These are phyloP conservation scores for Sinapis alba DNA, from an alignment of 441 rosid species.

Conservation along the genomic window DNA sequence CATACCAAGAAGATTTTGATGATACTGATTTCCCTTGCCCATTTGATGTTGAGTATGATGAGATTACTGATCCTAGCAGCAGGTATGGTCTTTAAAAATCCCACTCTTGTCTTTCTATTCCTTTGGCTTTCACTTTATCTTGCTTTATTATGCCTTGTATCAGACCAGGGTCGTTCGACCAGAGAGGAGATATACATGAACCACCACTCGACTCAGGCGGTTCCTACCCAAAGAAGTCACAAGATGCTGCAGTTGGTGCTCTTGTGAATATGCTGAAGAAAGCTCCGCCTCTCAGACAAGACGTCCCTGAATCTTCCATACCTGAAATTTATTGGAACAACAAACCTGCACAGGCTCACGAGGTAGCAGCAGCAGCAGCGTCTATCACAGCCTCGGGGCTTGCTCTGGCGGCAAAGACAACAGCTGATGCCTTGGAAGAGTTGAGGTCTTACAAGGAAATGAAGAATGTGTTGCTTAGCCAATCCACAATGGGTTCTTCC, in stretches of 20 bases:
- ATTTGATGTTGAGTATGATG: constrained; percentile 81
- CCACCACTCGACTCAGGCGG: constrained; percentile 56
- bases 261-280: constrained; percentile 83
- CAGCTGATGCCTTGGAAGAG: constrained; percentile 93
- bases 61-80: constrained; percentile 58
- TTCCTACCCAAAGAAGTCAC: constrained; percentile 57
- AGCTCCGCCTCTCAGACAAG: constrained; percentile 85
- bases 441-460: constrained; percentile 68
- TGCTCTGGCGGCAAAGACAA: constrained; percentile 56
- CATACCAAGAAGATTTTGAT: constrained; percentile 75
- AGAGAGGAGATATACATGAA: constrained; percentile 49
- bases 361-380: constrained; percentile 20
- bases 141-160: constrained; percentile 4
- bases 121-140: not conserved
- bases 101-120: not conserved
- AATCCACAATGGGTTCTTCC: constrained; percentile 27
- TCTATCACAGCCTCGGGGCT: constrained; percentile 29
- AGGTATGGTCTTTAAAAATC: constrained; percentile 70
- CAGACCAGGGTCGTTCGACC: constrained; percentile 72
- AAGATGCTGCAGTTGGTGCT: constrained; percentile 90
- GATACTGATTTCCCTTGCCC: constrained; percentile 76
- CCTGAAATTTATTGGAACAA: constrained; percentile 44
- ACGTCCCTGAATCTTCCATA: constrained; percentile 40
- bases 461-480: constrained; percentile 62
- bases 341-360: constrained; percentile 15